Evolutionary conservation across 805 yeast genomes (phyloP), one percentile per base, ranked within the genome.

Genomic region (Candida gorgasii): DNA sequence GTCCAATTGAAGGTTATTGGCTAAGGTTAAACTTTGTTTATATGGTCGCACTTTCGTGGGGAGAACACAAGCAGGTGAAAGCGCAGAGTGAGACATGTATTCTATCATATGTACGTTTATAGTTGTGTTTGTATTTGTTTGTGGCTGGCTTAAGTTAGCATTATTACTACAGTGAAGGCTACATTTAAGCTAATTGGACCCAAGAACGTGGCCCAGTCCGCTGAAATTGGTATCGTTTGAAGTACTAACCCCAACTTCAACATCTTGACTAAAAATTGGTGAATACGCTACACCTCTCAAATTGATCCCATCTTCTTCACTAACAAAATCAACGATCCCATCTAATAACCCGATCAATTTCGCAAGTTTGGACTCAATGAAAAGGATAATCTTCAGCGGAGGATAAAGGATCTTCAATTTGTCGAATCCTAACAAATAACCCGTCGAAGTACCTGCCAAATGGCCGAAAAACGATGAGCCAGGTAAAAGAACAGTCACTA

Each of bases 391-490:
- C 50, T 78, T 70, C 33, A 84, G 75, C 6, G 89, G 87, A 11
- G 93, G 95, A 35, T 78, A 75, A 45, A 88, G 62, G 37, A 72
- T 63, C 26, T 72, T 71, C 43, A 88, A 66, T 50, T 76, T 72
- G 11, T 82, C 88, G 48, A 64, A 62, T 3, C 75, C 82, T 53
- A 84, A 68, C 5, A 78, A 72, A 58, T 75, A 84, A 8, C 97
- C 97, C 9, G 82, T 71, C 3, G 73, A 46, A 31, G 86, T 63
- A 4, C 86, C 92, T 29, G 84, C 73, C 43, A 79, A 65, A 59
- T 88, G 95, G 23, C 95, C 93, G 51, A 84, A 66, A 50, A 86
- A 80, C 44, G 89, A 80, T 3, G 88, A 76, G 7, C 78, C 74
- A 1, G 95, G 90, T 31, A 82, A 58, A 19, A 84, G 32, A 5